These are phyloP conservation scores for Mycena belliarum DNA, from an alignment of 768 basidiomycete species.

Conservation along the genomic window DNA sequence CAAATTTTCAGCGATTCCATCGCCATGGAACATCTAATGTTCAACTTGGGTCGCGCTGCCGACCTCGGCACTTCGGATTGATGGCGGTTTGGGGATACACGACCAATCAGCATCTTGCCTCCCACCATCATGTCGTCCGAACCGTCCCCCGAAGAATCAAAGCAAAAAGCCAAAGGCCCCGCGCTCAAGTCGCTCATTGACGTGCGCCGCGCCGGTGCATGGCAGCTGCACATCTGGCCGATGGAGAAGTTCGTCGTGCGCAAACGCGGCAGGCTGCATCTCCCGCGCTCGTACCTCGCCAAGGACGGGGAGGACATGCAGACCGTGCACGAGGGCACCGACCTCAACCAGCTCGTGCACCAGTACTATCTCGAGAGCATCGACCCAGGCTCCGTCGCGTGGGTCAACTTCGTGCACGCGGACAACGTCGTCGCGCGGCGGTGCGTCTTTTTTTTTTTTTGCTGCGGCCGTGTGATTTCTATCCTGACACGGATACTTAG, in stretches of 20 bases:
- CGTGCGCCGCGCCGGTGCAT: conserved; percentile 36
- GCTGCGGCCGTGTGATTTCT: neutral
- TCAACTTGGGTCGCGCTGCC: too few relatives aligned
- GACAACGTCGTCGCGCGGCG: conserved; percentile 34
- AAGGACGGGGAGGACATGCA: conserved; percentile 37
- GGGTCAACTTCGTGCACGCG: conserved; percentile 37
- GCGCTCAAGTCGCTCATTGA: conserved; percentile 32
- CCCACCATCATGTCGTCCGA: too few relatives aligned
- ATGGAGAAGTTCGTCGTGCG: conserved; percentile 34
- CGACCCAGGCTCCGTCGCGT: conserved; percentile 21
- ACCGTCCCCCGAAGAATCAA: neutral
- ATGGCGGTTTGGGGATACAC: too few relatives aligned
- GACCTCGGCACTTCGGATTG: too few relatives aligned
- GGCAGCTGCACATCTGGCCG: conserved; percentile 43
- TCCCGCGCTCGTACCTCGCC: conserved; percentile 41
- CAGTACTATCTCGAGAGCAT: conserved; percentile 26
- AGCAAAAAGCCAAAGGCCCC: conserved; percentile 25
- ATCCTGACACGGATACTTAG: conserved; percentile 23
- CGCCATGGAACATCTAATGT: too few relatives aligned
- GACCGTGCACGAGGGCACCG: conserved; percentile 31
- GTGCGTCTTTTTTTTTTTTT: conserved; percentile 21
- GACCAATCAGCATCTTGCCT: too few relatives aligned
- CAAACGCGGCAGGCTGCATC: conserved; percentile 34
- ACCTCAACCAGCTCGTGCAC: conserved; percentile 41
- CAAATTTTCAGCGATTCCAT: too few relatives aligned